Conservation (phyloP, 148 eudicot species). For the Talinum fruticosum region DNA sequence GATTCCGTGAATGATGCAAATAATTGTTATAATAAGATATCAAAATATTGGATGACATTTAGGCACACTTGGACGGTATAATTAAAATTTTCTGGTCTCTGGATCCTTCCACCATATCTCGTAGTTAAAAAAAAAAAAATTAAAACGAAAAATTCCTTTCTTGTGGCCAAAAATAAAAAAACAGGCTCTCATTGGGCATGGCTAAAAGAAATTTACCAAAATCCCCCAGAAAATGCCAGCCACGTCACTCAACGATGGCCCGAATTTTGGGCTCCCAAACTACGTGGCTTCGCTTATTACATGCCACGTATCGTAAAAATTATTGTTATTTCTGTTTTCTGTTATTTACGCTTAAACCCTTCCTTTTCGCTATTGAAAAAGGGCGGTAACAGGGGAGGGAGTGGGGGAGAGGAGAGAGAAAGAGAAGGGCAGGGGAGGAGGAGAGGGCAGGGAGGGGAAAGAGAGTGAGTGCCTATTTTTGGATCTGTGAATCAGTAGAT, state of each 20-base stretch:
- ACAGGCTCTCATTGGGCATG: background rate
- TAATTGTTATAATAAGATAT: too few relatives aligned
- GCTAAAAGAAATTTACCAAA: background rate
- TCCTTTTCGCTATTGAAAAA: background rate
- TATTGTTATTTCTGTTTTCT: background rate
- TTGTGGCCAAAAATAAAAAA: background rate
- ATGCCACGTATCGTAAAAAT: background rate
- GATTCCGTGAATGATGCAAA: too few relatives aligned
- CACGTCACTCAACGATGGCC: background rate
- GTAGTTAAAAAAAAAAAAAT: background rate
- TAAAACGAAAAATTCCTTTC: background rate
- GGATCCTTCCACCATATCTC: background rate
- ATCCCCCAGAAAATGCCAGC: background rate
- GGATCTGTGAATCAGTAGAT: background rate
- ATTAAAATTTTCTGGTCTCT: background rate
- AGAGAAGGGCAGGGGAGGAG: background rate
- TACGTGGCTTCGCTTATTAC: background rate
- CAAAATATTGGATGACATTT: background rate
- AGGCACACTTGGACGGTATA: background rate
- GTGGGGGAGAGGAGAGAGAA: constrained; percentile 1
- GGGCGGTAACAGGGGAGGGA: constrained; percentile 10
- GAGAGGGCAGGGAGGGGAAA: background rate
- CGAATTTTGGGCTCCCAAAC: background rate
- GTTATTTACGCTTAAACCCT: background rate
- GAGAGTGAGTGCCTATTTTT: background rate